Evolutionary conservation across 108 stramenopile species (phyloP).

Genomic region (Schizochytrium sp.): DNA sequence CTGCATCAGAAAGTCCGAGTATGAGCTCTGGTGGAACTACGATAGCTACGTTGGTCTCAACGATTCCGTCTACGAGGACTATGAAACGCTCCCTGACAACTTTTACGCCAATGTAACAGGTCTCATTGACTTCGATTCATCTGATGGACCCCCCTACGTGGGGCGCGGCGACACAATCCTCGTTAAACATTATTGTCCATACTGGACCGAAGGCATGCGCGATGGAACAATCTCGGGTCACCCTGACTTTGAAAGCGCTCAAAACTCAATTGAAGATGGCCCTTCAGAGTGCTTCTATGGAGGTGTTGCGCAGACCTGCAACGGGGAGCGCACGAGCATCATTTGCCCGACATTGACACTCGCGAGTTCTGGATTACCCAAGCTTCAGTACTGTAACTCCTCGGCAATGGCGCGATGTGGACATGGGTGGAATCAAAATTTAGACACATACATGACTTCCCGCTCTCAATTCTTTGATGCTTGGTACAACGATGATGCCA

Average conservation of each 20-base stretch:
- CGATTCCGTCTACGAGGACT: neutral
- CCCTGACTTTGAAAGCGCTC: neutral
- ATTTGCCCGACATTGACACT: neutral
- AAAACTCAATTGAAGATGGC: neutral
- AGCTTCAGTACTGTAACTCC: neutral
- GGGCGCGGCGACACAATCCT: neutral
- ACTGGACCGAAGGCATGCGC: constrained; percentile 5
- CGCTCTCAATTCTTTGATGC: neutral
- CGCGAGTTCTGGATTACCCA: neutral
- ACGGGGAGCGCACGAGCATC: neutral
- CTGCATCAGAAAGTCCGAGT: neutral
- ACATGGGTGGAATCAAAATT: neutral
- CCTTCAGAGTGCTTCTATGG: neutral
- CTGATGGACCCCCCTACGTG: neutral
- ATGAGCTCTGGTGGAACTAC: neutral
- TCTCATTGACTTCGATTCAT: neutral
- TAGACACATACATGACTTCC: neutral
- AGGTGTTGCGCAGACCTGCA: neutral
- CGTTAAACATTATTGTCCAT: neutral
- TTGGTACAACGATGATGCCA: constrained; percentile 2
- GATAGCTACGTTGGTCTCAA: neutral
- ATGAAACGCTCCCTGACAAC: neutral
- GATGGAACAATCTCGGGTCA: neutral
- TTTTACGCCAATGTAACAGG: neutral
- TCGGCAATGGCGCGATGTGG: neutral